Evolutionary conservation across 2,329 filamentous ascomycete species (phyloP).

Genomic region (Aspergillus luchuensis): DNA sequence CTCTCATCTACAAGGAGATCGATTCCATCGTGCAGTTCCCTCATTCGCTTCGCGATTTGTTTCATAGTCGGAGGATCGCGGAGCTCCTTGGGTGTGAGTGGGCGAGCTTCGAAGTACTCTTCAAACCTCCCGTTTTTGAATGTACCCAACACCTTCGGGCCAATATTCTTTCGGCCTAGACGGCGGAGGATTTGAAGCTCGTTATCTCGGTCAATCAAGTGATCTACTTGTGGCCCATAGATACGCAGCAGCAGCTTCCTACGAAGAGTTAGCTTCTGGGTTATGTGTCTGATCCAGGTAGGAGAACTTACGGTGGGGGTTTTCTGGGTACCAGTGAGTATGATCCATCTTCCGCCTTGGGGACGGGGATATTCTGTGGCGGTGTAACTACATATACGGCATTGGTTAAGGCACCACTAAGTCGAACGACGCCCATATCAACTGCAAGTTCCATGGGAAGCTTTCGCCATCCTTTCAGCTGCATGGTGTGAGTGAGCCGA

Average conservation of each 20-base stretch:
- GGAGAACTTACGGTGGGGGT: slow-evolving; percentile 54
- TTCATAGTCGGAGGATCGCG: slow-evolving; percentile 79
- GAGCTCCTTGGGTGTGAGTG: slow-evolving; percentile 75
- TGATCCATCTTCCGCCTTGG: slow-evolving; percentile 43
- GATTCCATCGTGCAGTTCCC: slow-evolving; percentile 91
- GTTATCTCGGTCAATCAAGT: slow-evolving; percentile 89
- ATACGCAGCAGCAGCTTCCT: slow-evolving; percentile 84
- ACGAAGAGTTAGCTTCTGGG: background rate
- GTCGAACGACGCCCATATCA: slow-evolving; percentile 50
- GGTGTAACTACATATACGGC: slow-evolving; percentile 93
- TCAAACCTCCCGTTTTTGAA: slow-evolving; percentile 96
- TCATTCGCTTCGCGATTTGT: slow-evolving; percentile 96
- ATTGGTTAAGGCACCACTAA: slow-evolving; percentile 90
- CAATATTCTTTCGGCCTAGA: slow-evolving; percentile 88
- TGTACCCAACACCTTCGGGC: slow-evolving; percentile 84
- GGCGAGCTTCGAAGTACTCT: slow-evolving; percentile 83
- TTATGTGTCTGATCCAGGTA: background rate
- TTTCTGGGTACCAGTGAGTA: slow-evolving; percentile 45
- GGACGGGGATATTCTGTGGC: slow-evolving; percentile 61
- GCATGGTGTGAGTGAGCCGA: slow-evolving; percentile 82
- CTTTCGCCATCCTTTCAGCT: slow-evolving; percentile 86
- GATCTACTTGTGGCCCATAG: slow-evolving; percentile 92
- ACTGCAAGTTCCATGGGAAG: slow-evolving; percentile 58
- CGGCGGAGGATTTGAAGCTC: slow-evolving; percentile 85
- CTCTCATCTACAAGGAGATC: slow-evolving; percentile 79